Evolutionary conservation across 2,329 filamentous ascomycete species (phyloP).

Genomic region (Akanthomyces uredinophilus): DNA sequence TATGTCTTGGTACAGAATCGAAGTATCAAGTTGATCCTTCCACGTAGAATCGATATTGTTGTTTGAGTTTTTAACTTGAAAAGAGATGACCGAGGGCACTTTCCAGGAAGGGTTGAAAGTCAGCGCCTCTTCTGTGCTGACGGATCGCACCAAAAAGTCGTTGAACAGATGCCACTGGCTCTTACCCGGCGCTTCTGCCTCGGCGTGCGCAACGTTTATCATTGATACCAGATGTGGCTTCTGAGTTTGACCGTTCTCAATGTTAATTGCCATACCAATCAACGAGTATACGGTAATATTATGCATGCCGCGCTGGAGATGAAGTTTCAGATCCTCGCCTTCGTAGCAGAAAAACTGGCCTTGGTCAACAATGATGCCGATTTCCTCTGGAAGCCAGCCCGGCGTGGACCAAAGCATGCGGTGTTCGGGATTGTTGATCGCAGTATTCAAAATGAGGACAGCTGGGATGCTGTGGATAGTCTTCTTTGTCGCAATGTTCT

Average conservation of each 20-base stretch:
- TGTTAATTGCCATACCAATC: constrained; percentile 83
- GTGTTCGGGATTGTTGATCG: constrained; percentile 65
- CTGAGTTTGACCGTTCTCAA: constrained; percentile 78
- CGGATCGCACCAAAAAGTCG: constrained; percentile 83
- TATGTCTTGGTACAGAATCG: constrained; percentile 71
- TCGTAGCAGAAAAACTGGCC: constrained; percentile 96
- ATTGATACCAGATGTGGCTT: constrained; percentile 89
- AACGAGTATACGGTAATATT: constrained; percentile 87
- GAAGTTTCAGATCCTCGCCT: constrained; percentile 78
- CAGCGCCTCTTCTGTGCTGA: constrained; percentile 77
- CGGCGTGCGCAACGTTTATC: constrained; percentile 72
- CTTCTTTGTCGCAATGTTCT: constrained; percentile 79
- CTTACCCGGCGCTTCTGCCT: constrained; percentile 50
- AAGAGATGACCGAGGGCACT: constrained; percentile 79
- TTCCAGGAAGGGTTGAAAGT: constrained; percentile 92
- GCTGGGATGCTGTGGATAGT: constrained; percentile 75
- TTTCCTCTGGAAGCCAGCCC: constrained; percentile 88
- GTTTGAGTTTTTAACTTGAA: constrained; percentile 74
- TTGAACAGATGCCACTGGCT: constrained; percentile 95
- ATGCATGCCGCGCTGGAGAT: constrained; percentile 72
- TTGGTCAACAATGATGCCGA: constrained; percentile 84
- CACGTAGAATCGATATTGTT: constrained; percentile 81
- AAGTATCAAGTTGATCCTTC: constrained; percentile 80
- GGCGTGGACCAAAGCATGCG: constrained; percentile 81
- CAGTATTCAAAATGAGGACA: constrained; percentile 85